These are phyloP conservation scores for Cercophora newfieldiana DNA, from an alignment of 495 filamentous ascomycete species.

Conservation along the genomic window DNA sequence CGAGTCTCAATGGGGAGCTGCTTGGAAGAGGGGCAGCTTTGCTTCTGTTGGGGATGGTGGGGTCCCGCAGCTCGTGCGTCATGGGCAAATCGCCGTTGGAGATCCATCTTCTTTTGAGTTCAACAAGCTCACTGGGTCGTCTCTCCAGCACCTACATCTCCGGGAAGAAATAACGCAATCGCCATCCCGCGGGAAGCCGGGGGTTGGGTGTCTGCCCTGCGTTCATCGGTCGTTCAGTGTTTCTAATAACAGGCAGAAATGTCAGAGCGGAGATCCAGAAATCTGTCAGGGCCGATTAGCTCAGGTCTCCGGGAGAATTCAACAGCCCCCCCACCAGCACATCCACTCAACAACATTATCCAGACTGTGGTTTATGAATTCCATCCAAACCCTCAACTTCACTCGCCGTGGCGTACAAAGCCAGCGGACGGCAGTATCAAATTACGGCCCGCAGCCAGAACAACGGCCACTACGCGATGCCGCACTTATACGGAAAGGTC, in stretches of 20 bases:
- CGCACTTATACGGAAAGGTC: background rate
- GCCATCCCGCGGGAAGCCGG: background rate
- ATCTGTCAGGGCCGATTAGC: background rate
- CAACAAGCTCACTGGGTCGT: background rate
- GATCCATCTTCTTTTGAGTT: background rate
- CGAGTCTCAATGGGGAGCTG: background rate
- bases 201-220: background rate
- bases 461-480: background rate
- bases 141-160: slow-evolving; percentile 2
- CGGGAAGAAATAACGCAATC: slow-evolving; percentile 12
- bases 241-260: slow-evolving; percentile 11
- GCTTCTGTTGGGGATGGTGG: slow-evolving; percentile 3
- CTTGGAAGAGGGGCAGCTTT: background rate
- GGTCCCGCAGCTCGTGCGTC: background rate
- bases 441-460: background rate
- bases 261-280: slow-evolving; percentile 9
- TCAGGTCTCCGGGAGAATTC: slow-evolving; percentile 14
- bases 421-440: background rate
- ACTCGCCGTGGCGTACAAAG: background rate
- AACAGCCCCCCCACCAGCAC: background rate
- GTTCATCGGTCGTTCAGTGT: background rate
- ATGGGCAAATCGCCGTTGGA: background rate
- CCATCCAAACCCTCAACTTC: background rate
- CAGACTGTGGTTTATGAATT: background rate
- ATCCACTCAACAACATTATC: background rate